phyloP scores from a whole-genome alignment of 2,329 filamentous ascomycete genomes.

The Phaeosphaeriaceae sp. region DNA sequence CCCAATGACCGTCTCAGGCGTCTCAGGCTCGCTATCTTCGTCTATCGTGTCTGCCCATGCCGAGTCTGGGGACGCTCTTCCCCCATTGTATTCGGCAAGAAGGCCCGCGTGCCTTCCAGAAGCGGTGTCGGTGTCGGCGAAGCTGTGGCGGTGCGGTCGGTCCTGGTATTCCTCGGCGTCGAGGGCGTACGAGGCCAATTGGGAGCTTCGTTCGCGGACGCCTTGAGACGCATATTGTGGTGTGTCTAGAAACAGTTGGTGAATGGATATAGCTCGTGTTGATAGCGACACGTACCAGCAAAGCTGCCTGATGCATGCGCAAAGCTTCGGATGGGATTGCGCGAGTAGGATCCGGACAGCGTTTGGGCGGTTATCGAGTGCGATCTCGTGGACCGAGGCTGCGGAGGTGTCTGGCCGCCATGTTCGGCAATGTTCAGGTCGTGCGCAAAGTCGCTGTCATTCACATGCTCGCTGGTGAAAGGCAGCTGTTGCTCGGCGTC shows the following conservation, averaged over 20 bases:
- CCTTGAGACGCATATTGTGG: conserved; percentile 76
- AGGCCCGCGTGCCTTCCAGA: conserved; percentile 20
- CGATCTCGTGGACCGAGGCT: conserved; percentile 36
- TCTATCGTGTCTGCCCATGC: conserved; percentile 61
- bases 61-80: conserved; percentile 40
- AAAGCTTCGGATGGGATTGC: conserved; percentile 75
- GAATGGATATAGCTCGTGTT: conserved; percentile 11
- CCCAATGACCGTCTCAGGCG: conserved; percentile 52
- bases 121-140: conserved; percentile 31
- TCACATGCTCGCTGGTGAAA: conserved; percentile 40
- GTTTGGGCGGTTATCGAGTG: conserved; percentile 29
- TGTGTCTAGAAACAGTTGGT: conserved; percentile 65
- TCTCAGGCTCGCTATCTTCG: conserved; percentile 68
- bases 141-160: conserved; percentile 32
- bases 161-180: conserved; percentile 44
- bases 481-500: conserved; percentile 35
- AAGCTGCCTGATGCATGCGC: conserved; percentile 71
- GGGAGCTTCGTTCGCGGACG: conserved; percentile 85
- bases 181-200: conserved; percentile 83
- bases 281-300: conserved; percentile 56
- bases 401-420: conserved; percentile 33
- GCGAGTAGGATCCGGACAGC: conserved; percentile 41
- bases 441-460: conserved; percentile 36
- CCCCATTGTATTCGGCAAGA: conserved; percentile 30
- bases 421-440: conserved; percentile 29